A percentile compares a stretch with the other conserved stretches of the same genome.
These are phyloP conservation scores for Aspergillus sclerotioniger DNA, from an alignment of 495 filamentous ascomycete species.

Conservation along the genomic window DNA sequence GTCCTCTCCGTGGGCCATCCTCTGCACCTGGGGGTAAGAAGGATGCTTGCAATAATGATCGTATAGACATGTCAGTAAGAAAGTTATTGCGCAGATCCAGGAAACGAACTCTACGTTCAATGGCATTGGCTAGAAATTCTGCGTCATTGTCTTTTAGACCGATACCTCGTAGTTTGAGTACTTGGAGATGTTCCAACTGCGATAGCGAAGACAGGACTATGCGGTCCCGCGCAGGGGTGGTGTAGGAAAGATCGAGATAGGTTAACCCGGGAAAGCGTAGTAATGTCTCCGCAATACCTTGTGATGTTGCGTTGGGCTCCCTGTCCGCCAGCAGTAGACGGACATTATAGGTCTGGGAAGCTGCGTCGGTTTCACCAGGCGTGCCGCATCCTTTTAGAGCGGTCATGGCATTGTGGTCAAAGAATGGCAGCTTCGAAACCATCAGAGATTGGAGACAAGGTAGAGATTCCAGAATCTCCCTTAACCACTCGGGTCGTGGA, in stretches of 20 bases:
- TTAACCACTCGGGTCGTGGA: slow-evolving; percentile 59
- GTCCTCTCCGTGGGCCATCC: not conserved
- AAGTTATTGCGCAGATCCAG: slow-evolving; percentile 60
- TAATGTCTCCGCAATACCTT: slow-evolving; percentile 52
- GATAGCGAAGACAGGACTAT: slow-evolving; percentile 45
- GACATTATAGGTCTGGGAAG: slow-evolving; percentile 36
- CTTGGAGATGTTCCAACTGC: slow-evolving; percentile 49
- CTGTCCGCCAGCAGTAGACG: slow-evolving; percentile 56
- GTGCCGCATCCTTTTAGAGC: slow-evolving; percentile 36
- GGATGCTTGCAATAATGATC: slow-evolving; percentile 50
- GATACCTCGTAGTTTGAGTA: slow-evolving; percentile 58
- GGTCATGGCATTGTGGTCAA: slow-evolving; percentile 60
- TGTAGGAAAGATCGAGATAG: slow-evolving; percentile 62
- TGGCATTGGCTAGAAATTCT: slow-evolving; percentile 50
- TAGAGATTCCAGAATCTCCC: slow-evolving; percentile 58
- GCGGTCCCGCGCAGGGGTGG: slow-evolving; percentile 52
- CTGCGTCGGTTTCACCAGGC: slow-evolving; percentile 24
- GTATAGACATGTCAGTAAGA: slow-evolving; percentile 55
- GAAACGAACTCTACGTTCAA: slow-evolving; percentile 52
- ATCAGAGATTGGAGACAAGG: slow-evolving; percentile 61
- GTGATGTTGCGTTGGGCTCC: slow-evolving; percentile 57
- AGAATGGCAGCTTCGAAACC: slow-evolving; percentile 60
- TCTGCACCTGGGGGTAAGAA: slow-evolving; percentile 32
- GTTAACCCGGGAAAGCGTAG: slow-evolving; percentile 52
- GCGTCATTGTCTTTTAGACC: slow-evolving; percentile 56